These are phyloP conservation scores for Talaromyces stipitatus DNA, from an alignment of 495 filamentous ascomycete genomes.

Conservation along the genomic window DNA sequence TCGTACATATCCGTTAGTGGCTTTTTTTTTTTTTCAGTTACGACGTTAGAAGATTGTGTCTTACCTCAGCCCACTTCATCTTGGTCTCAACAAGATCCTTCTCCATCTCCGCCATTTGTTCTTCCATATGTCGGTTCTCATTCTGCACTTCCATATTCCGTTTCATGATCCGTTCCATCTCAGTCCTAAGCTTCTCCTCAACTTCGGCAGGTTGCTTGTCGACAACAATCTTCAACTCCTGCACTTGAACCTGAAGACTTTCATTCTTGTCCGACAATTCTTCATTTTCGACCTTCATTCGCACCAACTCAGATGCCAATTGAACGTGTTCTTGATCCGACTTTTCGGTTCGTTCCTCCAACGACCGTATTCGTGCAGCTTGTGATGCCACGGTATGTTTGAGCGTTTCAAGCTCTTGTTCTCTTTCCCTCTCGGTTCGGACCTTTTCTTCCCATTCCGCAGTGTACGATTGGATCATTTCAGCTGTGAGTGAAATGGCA, in stretches of 20 bases:
- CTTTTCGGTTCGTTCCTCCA: slow-evolving; percentile 84
- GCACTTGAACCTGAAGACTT: slow-evolving; percentile 70
- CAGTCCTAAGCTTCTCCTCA: slow-evolving; percentile 68
- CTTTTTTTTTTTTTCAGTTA: background rate
- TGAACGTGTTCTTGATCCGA: slow-evolving; percentile 91
- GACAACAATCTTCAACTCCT: slow-evolving; percentile 73
- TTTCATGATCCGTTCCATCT: slow-evolving; percentile 90
- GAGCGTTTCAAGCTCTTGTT: slow-evolving; percentile 72
- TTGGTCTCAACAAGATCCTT: slow-evolving; percentile 88
- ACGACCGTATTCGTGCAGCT: slow-evolving; percentile 59
- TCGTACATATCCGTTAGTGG: background rate
- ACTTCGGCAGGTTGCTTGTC: slow-evolving; percentile 86
- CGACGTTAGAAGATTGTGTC: background rate
- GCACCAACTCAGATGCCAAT: slow-evolving; percentile 82
- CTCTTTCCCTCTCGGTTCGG: slow-evolving; percentile 66
- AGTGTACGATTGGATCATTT: slow-evolving; percentile 71
- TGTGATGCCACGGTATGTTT: slow-evolving; percentile 57
- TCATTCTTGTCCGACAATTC: slow-evolving; percentile 83
- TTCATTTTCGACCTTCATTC: slow-evolving; percentile 88
- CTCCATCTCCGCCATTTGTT: slow-evolving; percentile 90
- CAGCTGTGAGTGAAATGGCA: slow-evolving; percentile 74
- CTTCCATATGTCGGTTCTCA: slow-evolving; percentile 82
- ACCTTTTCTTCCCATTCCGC: slow-evolving; percentile 89
- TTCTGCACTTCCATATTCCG: slow-evolving; percentile 91
- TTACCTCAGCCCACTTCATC: slow-evolving; percentile 90